Evolutionary conservation across 2,329 filamentous ascomycete species (phyloP), one percentile per base, ranked within the genome.

Genomic region (Laburnicola sp.): DNA sequence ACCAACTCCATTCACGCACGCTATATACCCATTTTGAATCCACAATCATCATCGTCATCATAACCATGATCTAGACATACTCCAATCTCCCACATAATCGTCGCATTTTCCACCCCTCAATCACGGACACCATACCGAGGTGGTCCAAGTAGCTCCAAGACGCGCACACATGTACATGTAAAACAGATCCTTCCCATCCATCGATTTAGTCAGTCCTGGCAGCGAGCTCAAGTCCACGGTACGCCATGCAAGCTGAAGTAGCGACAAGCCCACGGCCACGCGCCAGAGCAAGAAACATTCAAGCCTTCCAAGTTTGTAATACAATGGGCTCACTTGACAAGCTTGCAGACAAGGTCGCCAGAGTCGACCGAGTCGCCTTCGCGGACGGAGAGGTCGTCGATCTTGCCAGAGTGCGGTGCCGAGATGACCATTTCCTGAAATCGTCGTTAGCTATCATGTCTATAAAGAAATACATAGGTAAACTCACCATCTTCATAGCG

Each of bases 401-500:
- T 88, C 76, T 93, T 91, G 65, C 94, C 94, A 62, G 90, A 92
- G 79, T 99, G 94, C 23, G 93, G 92, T 42, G 94, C 91, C 11
- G 89, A 95, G 74, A 99, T 96, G 58, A 97, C 91, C 93, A 99
- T 97, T 88, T 99, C 94, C 91, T 94, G 64, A 46, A 1, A 54
- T 11, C 30, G 10, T 43, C 39, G 53, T 72, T 68, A 72, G 67
- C 31, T 27, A 28, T 28, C 25, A 6, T 23, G 37, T 6, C 2
- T 3, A 23, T 22, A 37, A 9, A 27, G 22, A 22, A 6, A 31
- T 10, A 2, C 10, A 27, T 23, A 2, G 4, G 6, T 11, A 50
- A 43, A 81, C 87, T 79, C 78, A 94, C 90, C 94, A 99, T 99
- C 85, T 99, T 97, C 94, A 99, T 97, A 60, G 94, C 94, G 69